Percentiles rank a stretch among this genome's conserved stretches.
Conservation (phyloP, 208 protist species). For the Trichomonas gallinae region DNA sequence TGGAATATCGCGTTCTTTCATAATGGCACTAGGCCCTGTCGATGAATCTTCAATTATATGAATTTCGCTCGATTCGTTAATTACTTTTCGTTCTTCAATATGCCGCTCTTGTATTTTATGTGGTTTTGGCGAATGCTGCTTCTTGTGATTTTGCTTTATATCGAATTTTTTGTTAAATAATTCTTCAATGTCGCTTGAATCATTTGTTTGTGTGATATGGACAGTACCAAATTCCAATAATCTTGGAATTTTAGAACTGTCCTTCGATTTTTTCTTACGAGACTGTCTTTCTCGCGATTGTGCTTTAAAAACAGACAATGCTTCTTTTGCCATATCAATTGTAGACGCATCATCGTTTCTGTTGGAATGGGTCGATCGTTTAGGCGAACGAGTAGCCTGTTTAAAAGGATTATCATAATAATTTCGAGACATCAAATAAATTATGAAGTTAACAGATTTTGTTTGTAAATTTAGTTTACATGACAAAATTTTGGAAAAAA, state of each 20-base stretch:
- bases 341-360: neutral
- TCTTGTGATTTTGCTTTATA: neutral
- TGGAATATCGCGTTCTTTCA: neutral
- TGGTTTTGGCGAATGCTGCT: neutral
- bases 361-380: too few species aligned
- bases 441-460: too few species aligned
- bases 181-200: neutral
- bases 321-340: neutral
- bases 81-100: neutral
- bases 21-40: neutral
- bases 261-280: neutral
- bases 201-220: neutral
- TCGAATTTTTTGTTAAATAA: neutral
- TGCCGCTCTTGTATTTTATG: neutral
- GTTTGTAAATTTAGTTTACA: neutral
- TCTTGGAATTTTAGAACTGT: neutral
- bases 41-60: neutral
- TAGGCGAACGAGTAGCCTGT: too few species aligned
- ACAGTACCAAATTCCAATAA: neutral
- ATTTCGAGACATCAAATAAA: too few species aligned
- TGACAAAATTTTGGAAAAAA: neutral
- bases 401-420: too few species aligned
- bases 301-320: neutral
- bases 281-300: neutral
- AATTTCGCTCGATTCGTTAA: neutral